Conservation (phyloP, 164 flowering plant genomes). For the Aristolochia fimbriata region DNA sequence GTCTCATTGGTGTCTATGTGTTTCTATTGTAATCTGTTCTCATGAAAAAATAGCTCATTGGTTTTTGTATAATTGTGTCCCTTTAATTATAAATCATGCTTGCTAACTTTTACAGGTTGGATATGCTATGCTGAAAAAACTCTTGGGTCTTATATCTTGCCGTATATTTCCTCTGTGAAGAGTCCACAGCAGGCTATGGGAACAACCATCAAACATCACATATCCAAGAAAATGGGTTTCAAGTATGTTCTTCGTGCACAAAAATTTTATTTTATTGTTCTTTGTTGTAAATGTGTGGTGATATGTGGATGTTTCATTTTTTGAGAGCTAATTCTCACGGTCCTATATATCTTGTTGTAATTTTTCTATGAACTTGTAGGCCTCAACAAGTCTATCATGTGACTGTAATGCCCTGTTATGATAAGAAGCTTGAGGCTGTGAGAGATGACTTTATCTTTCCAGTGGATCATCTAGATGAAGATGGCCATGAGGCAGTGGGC, state of each 20-base stretch:
- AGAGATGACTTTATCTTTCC: constrained; percentile 84
- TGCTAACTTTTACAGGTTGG: constrained; percentile 55
- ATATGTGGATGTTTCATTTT: too few relatives aligned
- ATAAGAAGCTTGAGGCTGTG: constrained; percentile 96
- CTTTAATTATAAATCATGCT: too few relatives aligned
- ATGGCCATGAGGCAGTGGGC: constrained; percentile 13
- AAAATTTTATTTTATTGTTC: too few relatives aligned
- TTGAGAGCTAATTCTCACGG: too few relatives aligned
- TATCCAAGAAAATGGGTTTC: constrained; percentile 55
- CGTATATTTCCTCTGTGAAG: constrained; percentile 83
- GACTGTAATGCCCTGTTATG: constrained; percentile 97
- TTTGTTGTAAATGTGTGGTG: too few relatives aligned
- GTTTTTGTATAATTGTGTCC: neutral
- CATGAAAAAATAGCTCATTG: too few relatives aligned
- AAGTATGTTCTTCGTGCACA: constrained; percentile 21
- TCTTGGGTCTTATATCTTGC: constrained; percentile 82
- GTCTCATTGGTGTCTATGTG: too few relatives aligned
- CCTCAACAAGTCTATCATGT: constrained; percentile 88
- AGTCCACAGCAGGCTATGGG: constrained; percentile 97
- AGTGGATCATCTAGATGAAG: constrained; percentile 30
- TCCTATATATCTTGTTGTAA: too few relatives aligned
- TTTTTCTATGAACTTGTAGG: constrained; percentile 23
- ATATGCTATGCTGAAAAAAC: constrained; percentile 97
- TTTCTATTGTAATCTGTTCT: too few relatives aligned
- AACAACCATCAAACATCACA: constrained; percentile 57